Evolutionary conservation across 139 green algal species (phyloP).

Genomic region (Micractinium sp.): DNA sequence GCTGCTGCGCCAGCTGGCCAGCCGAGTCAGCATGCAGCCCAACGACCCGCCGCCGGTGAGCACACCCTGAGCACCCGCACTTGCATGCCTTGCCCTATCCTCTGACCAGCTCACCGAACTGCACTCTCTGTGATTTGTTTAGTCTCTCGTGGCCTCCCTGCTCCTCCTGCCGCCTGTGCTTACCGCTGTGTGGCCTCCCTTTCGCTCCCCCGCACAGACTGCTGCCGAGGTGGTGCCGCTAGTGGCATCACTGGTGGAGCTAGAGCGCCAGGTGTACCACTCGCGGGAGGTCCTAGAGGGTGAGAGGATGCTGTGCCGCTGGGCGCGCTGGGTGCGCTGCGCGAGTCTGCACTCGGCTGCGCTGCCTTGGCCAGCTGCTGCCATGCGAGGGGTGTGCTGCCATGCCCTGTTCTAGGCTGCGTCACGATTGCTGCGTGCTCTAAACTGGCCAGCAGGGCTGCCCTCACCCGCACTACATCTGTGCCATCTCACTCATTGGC

Average conservation of each 20-base stretch:
- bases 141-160: background rate
- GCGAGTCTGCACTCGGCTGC: background rate
- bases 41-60: constrained; percentile 14
- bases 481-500: background rate
- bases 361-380: background rate
- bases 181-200: too few species aligned
- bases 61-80: background rate
- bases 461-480: background rate
- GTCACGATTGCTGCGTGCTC: too few species aligned
- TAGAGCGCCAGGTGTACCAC: constrained; percentile 29
- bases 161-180: background rate
- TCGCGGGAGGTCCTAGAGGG: constrained; percentile 24
- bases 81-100: background rate
- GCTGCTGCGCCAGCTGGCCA: constrained; percentile 29
- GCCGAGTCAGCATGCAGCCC: background rate
- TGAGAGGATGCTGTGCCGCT: background rate
- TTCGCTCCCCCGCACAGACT: background rate
- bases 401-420: too few species aligned
- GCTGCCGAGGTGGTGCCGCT: constrained; percentile 24
- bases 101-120: background rate
- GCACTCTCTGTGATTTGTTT: background rate
- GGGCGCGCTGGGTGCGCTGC: background rate
- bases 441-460: too few species aligned
- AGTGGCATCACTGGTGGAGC: constrained; percentile 29
- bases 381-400: background rate